Percentiles rank a stretch among this genome's conserved stretches.
phyloP scores from a whole-genome alignment of 352 stramenopile species.

The Saprolegnia parasitica region DNA sequence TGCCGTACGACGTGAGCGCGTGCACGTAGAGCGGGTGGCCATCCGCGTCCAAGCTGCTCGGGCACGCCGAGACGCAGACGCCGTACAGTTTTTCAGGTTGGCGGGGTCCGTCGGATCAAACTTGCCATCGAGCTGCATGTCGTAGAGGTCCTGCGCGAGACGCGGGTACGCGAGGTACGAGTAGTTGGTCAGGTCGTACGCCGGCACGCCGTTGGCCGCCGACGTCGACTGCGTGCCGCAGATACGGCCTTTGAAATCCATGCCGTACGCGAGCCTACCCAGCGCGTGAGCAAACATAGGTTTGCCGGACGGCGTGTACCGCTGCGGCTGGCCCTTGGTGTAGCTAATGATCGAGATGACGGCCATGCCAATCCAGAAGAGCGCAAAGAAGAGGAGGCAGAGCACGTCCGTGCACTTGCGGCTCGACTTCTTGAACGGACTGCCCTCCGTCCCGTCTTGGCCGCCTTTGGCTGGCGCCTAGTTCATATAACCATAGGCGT shows the following conservation, averaged over 20 bases:
- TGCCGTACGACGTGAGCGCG: slow-evolving; percentile 54
- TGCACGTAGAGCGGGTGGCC: slow-evolving; percentile 46
- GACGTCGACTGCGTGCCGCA: slow-evolving; percentile 51
- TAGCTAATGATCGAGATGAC: slow-evolving; percentile 60
- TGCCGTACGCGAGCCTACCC: slow-evolving; percentile 52
- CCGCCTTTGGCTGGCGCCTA: not conserved
- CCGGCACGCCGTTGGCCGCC: slow-evolving; percentile 38
- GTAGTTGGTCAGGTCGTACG: slow-evolving; percentile 65
- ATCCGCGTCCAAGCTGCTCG: slow-evolving; percentile 39
- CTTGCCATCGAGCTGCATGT: slow-evolving; percentile 30
- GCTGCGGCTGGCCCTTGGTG: slow-evolving; percentile 61
- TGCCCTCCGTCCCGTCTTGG: slow-evolving; percentile 35
- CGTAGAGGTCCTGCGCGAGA: slow-evolving; percentile 50
- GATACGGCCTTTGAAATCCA: slow-evolving; percentile 62
- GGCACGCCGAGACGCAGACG: slow-evolving; percentile 47
- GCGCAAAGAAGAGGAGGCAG: slow-evolving; percentile 53
- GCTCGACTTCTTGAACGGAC: slow-evolving; percentile 66
- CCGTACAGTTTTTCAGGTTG: slow-evolving; percentile 43
- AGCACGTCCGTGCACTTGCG: slow-evolving; percentile 74
- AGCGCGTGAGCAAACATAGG: slow-evolving; percentile 34
- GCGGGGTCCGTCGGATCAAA: slow-evolving; percentile 31
- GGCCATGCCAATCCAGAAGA: slow-evolving; percentile 60
- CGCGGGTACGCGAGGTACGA: slow-evolving; percentile 68
- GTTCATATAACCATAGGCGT: not conserved
- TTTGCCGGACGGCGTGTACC: slow-evolving; percentile 44